Evolutionary conservation across 2,329 filamentous ascomycete species (phyloP).

Genomic region (Aspergillus quadricinctus): DNA sequence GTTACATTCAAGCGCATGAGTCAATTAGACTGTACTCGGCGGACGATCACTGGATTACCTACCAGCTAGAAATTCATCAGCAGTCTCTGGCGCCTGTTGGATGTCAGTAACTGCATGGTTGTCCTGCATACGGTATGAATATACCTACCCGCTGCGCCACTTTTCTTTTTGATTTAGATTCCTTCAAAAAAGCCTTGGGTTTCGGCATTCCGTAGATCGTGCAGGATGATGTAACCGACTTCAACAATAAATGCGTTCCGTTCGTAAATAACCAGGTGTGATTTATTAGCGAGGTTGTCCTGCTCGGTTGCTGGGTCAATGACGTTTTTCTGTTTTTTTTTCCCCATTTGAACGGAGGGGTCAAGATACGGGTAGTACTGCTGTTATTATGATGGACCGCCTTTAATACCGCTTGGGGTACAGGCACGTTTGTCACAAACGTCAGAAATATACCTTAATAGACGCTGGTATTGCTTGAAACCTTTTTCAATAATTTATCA

Average conservation of each 20-base stretch:
- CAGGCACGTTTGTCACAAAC: not conserved
- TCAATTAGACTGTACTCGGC: not conserved
- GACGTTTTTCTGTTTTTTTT: not conserved
- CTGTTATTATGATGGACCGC: not conserved
- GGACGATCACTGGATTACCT: constrained; percentile 9
- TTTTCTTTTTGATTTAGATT: constrained; percentile 43
- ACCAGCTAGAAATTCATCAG: constrained; percentile 65
- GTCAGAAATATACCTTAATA: no score
- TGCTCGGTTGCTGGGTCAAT: not conserved
- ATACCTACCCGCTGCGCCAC: constrained; percentile 33
- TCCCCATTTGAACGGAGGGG: not conserved
- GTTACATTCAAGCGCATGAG: not conserved
- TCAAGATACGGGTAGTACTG: not conserved
- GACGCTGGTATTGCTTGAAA: no score
- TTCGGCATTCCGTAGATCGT: constrained; percentile 32
- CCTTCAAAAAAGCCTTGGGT: constrained; percentile 37
- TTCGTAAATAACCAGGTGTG: not conserved
- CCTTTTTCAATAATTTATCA: no score
- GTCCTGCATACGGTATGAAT: not conserved
- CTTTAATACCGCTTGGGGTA: not conserved
- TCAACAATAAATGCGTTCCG: not conserved
- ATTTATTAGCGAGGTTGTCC: not conserved
- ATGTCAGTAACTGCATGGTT: not conserved
- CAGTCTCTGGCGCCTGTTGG: constrained; percentile 52
- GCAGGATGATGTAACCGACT: not conserved